These are phyloP conservation scores for Arctostaphylos glauca DNA, from an alignment of 148 eudicot genomes.

Conservation along the genomic window DNA sequence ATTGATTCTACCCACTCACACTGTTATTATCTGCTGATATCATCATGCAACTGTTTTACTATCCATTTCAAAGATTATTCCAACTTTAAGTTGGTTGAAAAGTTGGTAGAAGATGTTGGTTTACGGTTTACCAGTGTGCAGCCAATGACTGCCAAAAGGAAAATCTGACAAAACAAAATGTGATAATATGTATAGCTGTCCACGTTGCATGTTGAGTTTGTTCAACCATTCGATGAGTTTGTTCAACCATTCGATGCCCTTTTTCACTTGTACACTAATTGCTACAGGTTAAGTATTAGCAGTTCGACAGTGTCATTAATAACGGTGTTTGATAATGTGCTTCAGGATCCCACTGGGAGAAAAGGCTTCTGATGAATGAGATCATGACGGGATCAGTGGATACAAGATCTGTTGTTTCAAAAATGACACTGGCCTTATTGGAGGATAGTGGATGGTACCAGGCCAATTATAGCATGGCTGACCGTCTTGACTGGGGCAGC, in stretches of 20 bases:
- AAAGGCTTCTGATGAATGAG: slow-evolving; percentile 97
- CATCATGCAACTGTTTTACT: not conserved
- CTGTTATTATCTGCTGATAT: slow-evolving; percentile 3
- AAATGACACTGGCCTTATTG: slow-evolving; percentile 89
- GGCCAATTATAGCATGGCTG: slow-evolving; percentile 97
- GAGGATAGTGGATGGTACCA: slow-evolving; percentile 99
- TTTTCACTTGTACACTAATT: not conserved
- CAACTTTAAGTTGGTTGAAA: not conserved
- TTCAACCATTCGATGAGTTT: not conserved
- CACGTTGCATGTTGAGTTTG: not conserved
- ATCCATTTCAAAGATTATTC: not conserved
- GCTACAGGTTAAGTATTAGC: not conserved
- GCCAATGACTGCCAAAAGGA: not conserved
- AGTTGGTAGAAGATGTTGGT: not conserved
- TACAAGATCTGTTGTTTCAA: slow-evolving; percentile 90
- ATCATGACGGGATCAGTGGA: slow-evolving; percentile 99
- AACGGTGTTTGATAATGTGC: slow-evolving; percentile 14
- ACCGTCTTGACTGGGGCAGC: slow-evolving; percentile 91
- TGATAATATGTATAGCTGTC: not conserved
- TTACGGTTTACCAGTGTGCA: not conserved
- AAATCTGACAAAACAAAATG: not conserved
- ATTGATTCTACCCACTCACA: not conserved
- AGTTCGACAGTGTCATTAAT: not conserved
- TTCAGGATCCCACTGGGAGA: slow-evolving; percentile 99
- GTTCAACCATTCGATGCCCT: not conserved